A percentile compares a stretch with the other conserved stretches of the same genome.
Conservation (phyloP, 805 yeast genomes). For the Starmerella floricola region DNA sequence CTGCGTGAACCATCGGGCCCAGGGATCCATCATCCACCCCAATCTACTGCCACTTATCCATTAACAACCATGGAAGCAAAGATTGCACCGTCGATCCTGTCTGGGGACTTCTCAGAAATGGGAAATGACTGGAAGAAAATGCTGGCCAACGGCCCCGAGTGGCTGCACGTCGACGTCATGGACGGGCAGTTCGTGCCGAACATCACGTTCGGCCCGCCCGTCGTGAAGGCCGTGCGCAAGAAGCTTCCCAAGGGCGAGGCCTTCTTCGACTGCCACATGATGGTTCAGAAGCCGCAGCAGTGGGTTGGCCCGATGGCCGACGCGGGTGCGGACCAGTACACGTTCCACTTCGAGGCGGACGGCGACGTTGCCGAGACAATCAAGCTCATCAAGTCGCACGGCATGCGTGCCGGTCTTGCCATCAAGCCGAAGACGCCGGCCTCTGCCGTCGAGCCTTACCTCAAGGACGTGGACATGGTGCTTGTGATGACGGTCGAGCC, state of each 20-base stretch:
- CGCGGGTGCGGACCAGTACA: slow-evolving; percentile 91
- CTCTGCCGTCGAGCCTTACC: slow-evolving; percentile 64
- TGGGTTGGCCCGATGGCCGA: slow-evolving; percentile 90
- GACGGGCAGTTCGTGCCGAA: slow-evolving; percentile 98
- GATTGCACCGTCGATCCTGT: slow-evolving; percentile 88
- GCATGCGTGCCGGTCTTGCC: slow-evolving; percentile 92
- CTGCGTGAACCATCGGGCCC: background rate
- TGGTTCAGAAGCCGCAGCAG: slow-evolving; percentile 82
- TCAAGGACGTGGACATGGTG: slow-evolving; percentile 79
- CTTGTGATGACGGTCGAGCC: slow-evolving; percentile 98
- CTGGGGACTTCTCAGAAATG: slow-evolving; percentile 76
- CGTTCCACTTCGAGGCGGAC: slow-evolving; percentile 92
- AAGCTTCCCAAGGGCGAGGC: slow-evolving; percentile 57
- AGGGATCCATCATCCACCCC: background rate
- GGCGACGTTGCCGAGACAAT: slow-evolving; percentile 57
- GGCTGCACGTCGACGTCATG: slow-evolving; percentile 98
- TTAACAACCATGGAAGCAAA: slow-evolving; percentile 13
- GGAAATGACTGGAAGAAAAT: slow-evolving; percentile 79
- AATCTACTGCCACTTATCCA: too few relatives aligned
- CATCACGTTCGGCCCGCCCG: slow-evolving; percentile 85
- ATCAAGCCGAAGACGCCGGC: slow-evolving; percentile 87
- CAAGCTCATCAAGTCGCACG: slow-evolving; percentile 58
- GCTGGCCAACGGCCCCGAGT: slow-evolving; percentile 73
- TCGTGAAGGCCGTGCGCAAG: slow-evolving; percentile 64
- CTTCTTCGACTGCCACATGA: slow-evolving; percentile 94